Percentiles rank a stretch among this genome's conserved stretches.
Conservation (phyloP, 164 flowering plant genomes). For the Amborella trichopoda region DNA sequence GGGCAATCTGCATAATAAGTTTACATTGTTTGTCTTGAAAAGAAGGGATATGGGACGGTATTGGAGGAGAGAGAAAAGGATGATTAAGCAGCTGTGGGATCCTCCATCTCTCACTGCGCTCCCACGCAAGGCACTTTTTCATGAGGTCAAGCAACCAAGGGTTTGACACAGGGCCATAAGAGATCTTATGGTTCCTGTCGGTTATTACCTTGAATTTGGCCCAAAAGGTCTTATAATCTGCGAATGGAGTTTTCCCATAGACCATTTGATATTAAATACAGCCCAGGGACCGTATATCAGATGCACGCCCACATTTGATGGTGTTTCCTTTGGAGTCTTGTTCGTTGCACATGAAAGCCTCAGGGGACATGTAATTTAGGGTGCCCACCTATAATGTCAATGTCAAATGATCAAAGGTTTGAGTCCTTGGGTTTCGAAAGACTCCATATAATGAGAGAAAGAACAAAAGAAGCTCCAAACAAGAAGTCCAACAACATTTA, state of each 20-base stretch:
- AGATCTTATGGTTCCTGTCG: constrained; percentile 68
- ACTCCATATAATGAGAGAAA: too few species aligned
- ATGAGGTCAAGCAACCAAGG: constrained; percentile 87
- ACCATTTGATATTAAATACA: constrained; percentile 95
- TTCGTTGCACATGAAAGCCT: constrained; percentile 93
- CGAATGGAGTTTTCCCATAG: constrained; percentile 77
- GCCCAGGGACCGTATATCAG: constrained; percentile 96
- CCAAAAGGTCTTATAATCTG: constrained; percentile 90
- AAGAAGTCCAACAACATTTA: too few species aligned
- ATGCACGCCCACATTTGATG: constrained; percentile 83
- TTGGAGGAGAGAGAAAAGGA: constrained; percentile 84
- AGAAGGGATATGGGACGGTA: constrained; percentile 24
- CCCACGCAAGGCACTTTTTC: constrained; percentile 97
- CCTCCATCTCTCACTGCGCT: constrained; percentile 79
- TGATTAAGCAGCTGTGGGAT: constrained; percentile 83
- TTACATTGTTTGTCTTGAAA: constrained; percentile 20
- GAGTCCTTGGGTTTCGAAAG: too few species aligned
- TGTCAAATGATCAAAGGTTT: too few species aligned
- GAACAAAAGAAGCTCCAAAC: too few species aligned
- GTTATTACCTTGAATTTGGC: constrained; percentile 94
- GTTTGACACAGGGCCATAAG: constrained; percentile 56
- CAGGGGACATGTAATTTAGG: constrained; percentile 98
- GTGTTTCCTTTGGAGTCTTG: constrained; percentile 70
- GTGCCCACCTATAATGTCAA: too few species aligned
- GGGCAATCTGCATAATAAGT: constrained; percentile 41